These are phyloP conservation scores for Claviceps paspali DNA, from an alignment of 2,329 filamentous ascomycete species.

Conservation along the genomic window DNA sequence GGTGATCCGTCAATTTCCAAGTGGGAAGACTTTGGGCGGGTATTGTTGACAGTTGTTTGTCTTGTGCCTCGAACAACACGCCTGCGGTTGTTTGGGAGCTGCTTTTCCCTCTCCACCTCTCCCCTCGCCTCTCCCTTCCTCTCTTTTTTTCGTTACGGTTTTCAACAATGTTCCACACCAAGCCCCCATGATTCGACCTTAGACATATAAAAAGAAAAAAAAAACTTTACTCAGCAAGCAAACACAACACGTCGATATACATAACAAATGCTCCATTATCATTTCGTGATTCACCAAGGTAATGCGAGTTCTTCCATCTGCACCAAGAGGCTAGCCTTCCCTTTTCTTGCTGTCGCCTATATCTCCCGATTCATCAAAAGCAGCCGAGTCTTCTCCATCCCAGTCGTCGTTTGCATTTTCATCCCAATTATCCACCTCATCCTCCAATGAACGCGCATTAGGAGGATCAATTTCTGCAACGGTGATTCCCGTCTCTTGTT, in stretches of 20 bases:
- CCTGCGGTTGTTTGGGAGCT: no score
- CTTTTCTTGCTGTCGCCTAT: conserved; percentile 19
- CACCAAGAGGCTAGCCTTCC: conserved; percentile 12
- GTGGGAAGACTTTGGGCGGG: no score
- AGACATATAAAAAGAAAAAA: no score
- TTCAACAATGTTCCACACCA: not conserved
- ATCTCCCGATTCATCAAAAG: conserved; percentile 12
- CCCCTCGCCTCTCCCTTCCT: no score
- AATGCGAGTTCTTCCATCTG: not conserved
- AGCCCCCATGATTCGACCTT: not conserved
- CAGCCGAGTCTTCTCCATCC: conserved; percentile 30
- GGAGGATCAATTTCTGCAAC: conserved; percentile 14
- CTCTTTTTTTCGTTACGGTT: no score
- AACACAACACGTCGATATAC: not conserved
- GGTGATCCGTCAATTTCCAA: not conserved
- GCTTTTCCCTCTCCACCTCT: no score
- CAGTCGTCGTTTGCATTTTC: conserved; percentile 55
- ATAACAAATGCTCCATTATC: not conserved
- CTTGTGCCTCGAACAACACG: no score
- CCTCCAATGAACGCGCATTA: conserved; percentile 39
- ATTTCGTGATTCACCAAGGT: not conserved
- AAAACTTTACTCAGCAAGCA: not conserved
- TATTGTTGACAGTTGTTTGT: no score
- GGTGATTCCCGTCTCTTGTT: conserved; percentile 52
- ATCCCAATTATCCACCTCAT: conserved; percentile 88